Evolutionary conservation across 2,329 filamentous ascomycete species (phyloP).

Genomic region (Fusarium lateritium): DNA sequence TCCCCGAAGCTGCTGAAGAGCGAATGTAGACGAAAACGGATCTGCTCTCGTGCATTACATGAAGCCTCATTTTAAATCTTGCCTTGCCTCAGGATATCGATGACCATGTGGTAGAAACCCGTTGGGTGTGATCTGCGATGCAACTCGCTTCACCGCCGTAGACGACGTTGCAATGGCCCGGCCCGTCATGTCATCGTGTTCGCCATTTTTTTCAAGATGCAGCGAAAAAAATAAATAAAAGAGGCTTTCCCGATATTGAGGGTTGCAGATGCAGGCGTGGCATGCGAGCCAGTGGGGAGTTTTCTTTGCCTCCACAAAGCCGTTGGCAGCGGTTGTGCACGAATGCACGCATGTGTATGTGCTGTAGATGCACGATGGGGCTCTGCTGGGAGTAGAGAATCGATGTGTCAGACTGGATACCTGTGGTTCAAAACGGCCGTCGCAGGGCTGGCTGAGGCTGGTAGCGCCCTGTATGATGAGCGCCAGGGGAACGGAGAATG

Average conservation of each 20-base stretch:
- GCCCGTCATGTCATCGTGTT: conserved; percentile 7
- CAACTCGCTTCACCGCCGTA: conserved; percentile 29
- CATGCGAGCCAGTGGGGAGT: conserved; percentile 36
- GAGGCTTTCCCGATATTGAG: conserved; percentile 15
- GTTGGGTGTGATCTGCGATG: conserved; percentile 22
- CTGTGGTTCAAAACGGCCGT: conserved; percentile 25
- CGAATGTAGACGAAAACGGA: conserved; percentile 22
- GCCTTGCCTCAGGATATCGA: not conserved
- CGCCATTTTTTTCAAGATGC: conserved; percentile 4
- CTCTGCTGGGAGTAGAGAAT: conserved; percentile 33
- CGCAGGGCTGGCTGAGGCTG: conserved; percentile 34
- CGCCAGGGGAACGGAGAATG: conserved; percentile 5
- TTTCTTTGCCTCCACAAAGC: conserved; percentile 37
- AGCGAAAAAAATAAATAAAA: not conserved
- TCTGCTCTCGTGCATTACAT: conserved; percentile 23
- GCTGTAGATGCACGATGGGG: conserved; percentile 43
- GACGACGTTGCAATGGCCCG: conserved; percentile 23
- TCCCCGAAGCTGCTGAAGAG: conserved; percentile 17
- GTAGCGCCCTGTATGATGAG: conserved; percentile 15
- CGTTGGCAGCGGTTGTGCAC: conserved; percentile 29
- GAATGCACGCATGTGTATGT: conserved; percentile 34
- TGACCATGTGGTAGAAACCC: conserved; percentile 22
- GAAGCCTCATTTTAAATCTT: conserved; percentile 38
- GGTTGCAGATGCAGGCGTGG: conserved; percentile 24
- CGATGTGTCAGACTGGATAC: conserved; percentile 26